Base-by-base conservation (phyloP, 345 rosid species). In the Cardamine chenopodiifolia region DNA sequence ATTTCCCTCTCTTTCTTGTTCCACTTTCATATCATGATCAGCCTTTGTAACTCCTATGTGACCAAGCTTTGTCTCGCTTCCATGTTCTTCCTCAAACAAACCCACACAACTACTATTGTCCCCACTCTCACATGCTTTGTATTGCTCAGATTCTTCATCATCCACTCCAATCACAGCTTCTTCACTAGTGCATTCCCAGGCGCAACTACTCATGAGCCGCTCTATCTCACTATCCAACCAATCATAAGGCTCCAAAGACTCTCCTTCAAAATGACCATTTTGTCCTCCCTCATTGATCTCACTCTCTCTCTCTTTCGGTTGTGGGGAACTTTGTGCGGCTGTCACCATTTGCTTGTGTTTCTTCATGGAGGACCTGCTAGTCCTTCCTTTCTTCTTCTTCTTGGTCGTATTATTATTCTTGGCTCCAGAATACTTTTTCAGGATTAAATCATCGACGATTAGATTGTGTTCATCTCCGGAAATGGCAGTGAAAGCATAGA, bases 141-240 rank as follows among this genome's bases (percentile, higher is more conserved):
- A 29, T 7, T 47, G 72, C 62, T 45, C 65, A 37, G 5, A 62
- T 28, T 66, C 55, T 20, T 47, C 69, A 60, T 39, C 60, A 62
- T 62, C 66, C 3, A 49, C 34, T 15, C n/a, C 34, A 56, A 15
- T 19, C 9, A 23, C 56, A 72, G 45, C 76, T 42, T 64, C 66
- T 60, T 64, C 68, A 63, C 29, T 63, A 25, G 62, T 22, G 8
- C 69, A 75, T 31, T 83, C 78, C 57, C 68, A 81, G 17, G 80
- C 54, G 4, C 76, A 68, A 11, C 47, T 39, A 66, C 62, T 32
- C 60, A 76, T 74, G 20, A 92, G 86, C 20, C 88, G 79, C 78
- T 81, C 79, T 61, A 90, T 68, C 85, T 92, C 92, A 66, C 83
- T 28, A 76, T 92, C 92, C 11, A 87, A 78, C 96, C 97, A 88